phyloP scores from a whole-genome alignment of 1,139 yeast genomes.

The Saccharomyces hybrid region DNA sequence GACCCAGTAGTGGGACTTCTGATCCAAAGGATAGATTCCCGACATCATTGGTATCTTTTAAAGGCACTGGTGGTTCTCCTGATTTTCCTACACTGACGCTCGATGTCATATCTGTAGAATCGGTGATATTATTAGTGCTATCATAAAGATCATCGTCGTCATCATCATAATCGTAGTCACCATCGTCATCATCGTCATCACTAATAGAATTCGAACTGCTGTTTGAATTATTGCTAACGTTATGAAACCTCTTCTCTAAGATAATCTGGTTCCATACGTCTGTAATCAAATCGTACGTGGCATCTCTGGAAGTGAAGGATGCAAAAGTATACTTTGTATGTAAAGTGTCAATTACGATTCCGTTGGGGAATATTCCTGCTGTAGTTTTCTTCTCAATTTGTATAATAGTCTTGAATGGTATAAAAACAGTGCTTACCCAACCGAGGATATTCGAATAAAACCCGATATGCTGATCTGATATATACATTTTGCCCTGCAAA shows the following conservation, averaged over 20 bases:
- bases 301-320: conserved; percentile 59
- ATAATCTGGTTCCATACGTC: conserved; percentile 50
- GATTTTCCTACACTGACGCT: conserved; percentile 6
- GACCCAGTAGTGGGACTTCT: conserved; percentile 18
- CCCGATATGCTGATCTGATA: conserved; percentile 52
- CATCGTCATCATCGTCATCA: conserved; percentile 12
- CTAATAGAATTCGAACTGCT: conserved; percentile 6
- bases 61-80: not conserved
- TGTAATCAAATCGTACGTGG: conserved; percentile 53
- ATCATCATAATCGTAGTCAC: conserved; percentile 6
- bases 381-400: conserved; percentile 66
- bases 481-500: conserved; percentile 62
- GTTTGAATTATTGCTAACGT: conserved; percentile 5
- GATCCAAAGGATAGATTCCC: conserved; percentile 7
- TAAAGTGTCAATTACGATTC: conserved; percentile 59
- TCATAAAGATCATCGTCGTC: conserved; percentile 4
- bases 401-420: conserved; percentile 62
- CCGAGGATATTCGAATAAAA: conserved; percentile 71
- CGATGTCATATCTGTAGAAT: conserved; percentile 24
- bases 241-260: conserved; percentile 21
- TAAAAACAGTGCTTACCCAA: conserved; percentile 56
- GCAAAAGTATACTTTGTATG: conserved; percentile 70
- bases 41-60: conserved; percentile 1
- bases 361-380: conserved; percentile 69
- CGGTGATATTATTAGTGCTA: not conserved